phyloP scores from a whole-genome alignment of 2,329 filamentous ascomycete species.

The Trichoderma sp. region DNA sequence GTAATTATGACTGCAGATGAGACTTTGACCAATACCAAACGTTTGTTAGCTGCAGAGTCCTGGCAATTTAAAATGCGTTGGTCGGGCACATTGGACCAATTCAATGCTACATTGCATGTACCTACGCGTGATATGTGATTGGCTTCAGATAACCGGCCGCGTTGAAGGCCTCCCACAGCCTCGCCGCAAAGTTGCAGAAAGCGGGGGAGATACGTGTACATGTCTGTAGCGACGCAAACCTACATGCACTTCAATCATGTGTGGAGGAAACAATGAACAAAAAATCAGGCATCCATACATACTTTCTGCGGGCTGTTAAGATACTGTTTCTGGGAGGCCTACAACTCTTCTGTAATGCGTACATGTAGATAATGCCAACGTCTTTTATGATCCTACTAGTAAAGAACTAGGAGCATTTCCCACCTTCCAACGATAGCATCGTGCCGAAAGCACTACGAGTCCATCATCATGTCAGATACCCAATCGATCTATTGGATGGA shows the following conservation, averaged over 20 bases:
- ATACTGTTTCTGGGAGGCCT: not conserved
- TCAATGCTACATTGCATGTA: not conserved
- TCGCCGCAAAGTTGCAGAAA: not conserved
- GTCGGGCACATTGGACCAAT: not conserved
- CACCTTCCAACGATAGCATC: not conserved
- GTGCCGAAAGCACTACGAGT: not conserved
- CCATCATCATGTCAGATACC: not conserved
- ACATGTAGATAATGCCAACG: not conserved
- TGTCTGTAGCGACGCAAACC: not conserved
- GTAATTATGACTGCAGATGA: not conserved
- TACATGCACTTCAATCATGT: not conserved
- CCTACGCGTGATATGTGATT: not conserved
- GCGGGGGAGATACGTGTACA: not conserved
- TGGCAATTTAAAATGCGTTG: not conserved
- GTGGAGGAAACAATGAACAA: not conserved
- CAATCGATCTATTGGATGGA: not conserved
- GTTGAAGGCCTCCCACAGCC: slow-evolving; percentile 12
- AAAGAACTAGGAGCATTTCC: not conserved
- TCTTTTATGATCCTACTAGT: not conserved
- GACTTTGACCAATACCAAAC: not conserved
- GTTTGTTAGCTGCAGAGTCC: not conserved
- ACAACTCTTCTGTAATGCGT: not conserved
- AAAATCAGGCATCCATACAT: not conserved
- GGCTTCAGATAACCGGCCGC: not conserved
- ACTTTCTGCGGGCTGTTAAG: not conserved